Percentiles rank a stretch among this genome's conserved stretches.
Evolutionary conservation across 768 basidiomycete genomes (phyloP).

Genomic region (Hericium rajendrae): DNA sequence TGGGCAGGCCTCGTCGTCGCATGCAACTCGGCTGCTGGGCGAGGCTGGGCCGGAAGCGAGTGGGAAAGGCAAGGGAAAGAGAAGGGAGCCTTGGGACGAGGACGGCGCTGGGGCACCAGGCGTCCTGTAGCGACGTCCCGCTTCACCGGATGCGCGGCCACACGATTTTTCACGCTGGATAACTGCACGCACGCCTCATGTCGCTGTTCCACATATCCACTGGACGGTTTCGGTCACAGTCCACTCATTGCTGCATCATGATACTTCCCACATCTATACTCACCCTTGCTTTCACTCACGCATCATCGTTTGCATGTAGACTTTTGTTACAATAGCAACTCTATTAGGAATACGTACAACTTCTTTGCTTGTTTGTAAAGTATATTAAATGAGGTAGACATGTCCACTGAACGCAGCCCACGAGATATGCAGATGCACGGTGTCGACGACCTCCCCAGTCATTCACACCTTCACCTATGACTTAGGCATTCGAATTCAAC

Average conservation of each 20-base stretch:
- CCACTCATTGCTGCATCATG: slow-evolving; percentile 7
- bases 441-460: too few species aligned
- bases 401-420: too few species aligned
- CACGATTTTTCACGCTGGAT: not conserved
- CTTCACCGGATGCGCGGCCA: not conserved
- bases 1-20: slow-evolving; percentile 7
- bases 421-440: too few species aligned
- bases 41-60: slow-evolving; percentile 17
- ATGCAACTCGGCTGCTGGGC: slow-evolving; percentile 1
- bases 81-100: slow-evolving; percentile 36
- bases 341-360: slow-evolving; percentile 4
- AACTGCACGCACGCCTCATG: not conserved
- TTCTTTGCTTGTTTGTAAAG: too few species aligned
- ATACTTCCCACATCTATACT: slow-evolving; percentile 10
- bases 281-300: slow-evolving; percentile 7
- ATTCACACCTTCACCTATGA: too few species aligned
- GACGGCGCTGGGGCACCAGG: slow-evolving; percentile 12
- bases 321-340: slow-evolving; percentile 4
- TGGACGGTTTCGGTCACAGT: too few species aligned
- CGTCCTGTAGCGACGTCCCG: not conserved
- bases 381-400: too few species aligned
- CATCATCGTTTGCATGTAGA: slow-evolving; percentile 15
- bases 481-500: too few species aligned
- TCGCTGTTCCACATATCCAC: slow-evolving; percentile 6
- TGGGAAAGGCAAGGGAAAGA: slow-evolving; percentile 61